A percentile compares a stretch with the other conserved stretches of the same genome.
phyloP scores from a whole-genome alignment of 257 asterid species.

The Cinchona pubescens region DNA sequence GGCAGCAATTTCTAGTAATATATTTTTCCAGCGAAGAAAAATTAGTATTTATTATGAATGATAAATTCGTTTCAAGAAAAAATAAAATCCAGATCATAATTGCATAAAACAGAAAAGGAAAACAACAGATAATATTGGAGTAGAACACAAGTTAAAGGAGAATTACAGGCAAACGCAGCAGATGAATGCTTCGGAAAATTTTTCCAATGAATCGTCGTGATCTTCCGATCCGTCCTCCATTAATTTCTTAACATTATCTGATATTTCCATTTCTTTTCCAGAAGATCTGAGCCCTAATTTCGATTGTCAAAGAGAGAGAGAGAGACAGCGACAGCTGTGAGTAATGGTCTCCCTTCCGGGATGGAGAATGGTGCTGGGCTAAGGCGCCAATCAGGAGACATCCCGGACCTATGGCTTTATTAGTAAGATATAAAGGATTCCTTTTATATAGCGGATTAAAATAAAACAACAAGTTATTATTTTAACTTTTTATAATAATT shows the following conservation, averaged over 20 bases:
- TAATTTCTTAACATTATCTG: constrained; percentile 9
- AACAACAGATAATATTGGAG: not conserved
- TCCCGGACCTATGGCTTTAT: no score
- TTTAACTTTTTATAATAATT: no score
- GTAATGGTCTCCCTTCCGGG: not conserved
- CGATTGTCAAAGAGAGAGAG: not conserved
- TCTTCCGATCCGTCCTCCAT: constrained; percentile 14
- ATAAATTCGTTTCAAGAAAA: not conserved
- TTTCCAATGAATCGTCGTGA: constrained; percentile 31
- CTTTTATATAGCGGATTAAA: no score
- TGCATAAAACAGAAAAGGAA: not conserved
- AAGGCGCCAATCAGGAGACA: not conserved
- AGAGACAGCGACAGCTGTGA: not conserved
- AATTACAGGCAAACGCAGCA: constrained; percentile 58
- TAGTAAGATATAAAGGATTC: no score
- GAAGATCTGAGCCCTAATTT: not conserved
- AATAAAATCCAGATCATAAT: not conserved
- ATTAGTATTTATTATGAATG: not conserved
- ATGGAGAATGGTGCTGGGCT: not conserved
- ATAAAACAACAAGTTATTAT: no score
- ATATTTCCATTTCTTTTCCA: constrained; percentile 18
- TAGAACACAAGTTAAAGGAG: not conserved
- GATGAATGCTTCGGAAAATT: constrained; percentile 34
- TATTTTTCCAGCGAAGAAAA: not conserved
- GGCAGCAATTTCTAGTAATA: not conserved